Evolutionary conservation across 2,329 filamentous ascomycete species (phyloP).

Genomic region (Aspergillus arachidicola): DNA sequence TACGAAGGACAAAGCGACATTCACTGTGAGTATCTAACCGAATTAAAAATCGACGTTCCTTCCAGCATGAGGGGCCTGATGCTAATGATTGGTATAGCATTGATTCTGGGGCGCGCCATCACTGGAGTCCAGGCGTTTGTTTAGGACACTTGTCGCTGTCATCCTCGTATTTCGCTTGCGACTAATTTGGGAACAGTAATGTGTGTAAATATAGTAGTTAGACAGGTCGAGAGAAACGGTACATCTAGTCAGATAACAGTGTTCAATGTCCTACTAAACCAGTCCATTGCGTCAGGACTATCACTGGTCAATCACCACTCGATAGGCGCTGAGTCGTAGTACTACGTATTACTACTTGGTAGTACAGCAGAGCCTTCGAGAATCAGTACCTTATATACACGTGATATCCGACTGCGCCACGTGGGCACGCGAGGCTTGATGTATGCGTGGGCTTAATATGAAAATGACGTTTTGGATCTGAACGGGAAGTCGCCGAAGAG

Average conservation of each 20-base stretch:
- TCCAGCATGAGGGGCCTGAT: background rate
- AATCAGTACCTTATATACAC: background rate
- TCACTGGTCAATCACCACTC: background rate
- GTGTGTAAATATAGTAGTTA: background rate
- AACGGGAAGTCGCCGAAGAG: background rate
- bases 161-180: background rate
- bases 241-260: background rate
- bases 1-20: slow-evolving; percentile 99
- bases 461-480: background rate
- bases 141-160: slow-evolving; percentile 38
- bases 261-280: background rate
- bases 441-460: background rate
- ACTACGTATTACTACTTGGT: background rate
- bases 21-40: slow-evolving; percentile 67
- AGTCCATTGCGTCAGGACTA: background rate
- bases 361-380: slow-evolving; percentile 10
- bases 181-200: background rate
- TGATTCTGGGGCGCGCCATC: slow-evolving; percentile 70
- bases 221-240: background rate
- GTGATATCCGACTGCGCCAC: slow-evolving; percentile 9
- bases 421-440: background rate
- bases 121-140: slow-evolving; percentile 80
- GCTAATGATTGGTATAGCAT: slow-evolving; percentile 48
- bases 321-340: background rate
- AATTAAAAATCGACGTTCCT: background rate